Evolutionary conservation across 2,329 filamentous ascomycete genomes (phyloP).

Genomic region (Venturiaceae sp.): DNA sequence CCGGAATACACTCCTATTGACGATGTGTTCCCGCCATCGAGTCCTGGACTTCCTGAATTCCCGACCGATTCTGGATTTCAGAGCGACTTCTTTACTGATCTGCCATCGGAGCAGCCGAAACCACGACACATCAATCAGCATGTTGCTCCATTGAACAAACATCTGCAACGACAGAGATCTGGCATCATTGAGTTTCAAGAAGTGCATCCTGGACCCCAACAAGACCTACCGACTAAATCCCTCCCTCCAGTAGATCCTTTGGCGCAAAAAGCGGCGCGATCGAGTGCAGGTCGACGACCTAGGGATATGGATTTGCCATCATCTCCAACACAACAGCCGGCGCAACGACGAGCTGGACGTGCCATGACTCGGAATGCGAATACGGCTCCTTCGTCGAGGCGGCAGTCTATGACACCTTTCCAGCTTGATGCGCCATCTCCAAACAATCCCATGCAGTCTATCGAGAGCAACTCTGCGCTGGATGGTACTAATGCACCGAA

Average conservation of each 20-base stretch:
- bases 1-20: constrained; percentile 56
- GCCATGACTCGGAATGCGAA: background rate
- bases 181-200: no score
- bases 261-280: background rate
- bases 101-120: constrained; percentile 9
- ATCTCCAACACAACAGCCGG: background rate
- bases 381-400: background rate
- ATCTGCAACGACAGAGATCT: background rate
- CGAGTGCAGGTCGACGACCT: background rate
- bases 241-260: no score
- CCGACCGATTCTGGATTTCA: constrained; percentile 70
- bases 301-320: background rate
- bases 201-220: no score
- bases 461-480: background rate
- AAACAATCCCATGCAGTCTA: background rate
- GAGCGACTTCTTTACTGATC: constrained; percentile 43
- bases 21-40: constrained; percentile 60
- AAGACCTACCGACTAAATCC: no score
- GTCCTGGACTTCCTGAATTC: constrained; percentile 54
- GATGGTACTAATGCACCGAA: background rate
- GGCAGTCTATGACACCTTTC: background rate
- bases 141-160: background rate
- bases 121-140: constrained; percentile 13
- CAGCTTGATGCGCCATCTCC: background rate
- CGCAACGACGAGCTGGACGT: background rate